Base-by-base conservation (phyloP, 2,329 filamentous ascomycete genomes). In the Cercospora nicotianae region DNA sequence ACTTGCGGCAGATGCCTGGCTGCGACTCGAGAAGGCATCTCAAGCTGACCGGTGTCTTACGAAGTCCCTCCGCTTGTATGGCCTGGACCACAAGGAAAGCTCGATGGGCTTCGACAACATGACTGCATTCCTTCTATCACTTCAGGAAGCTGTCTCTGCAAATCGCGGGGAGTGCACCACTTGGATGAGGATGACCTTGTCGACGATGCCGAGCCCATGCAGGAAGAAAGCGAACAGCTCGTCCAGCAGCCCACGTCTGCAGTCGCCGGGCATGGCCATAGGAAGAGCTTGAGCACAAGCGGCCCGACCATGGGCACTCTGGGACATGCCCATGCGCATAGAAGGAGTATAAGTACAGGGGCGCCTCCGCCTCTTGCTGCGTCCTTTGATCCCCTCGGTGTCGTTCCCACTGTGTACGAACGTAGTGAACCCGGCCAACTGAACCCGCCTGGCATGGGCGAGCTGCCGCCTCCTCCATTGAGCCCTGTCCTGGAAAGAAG, bases 1-100 rank as follows among this genome's bases (percentile, higher is more conserved):
- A 23, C 85, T 97, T 45, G 91, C 92, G 1, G 90, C 93, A 0
- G 91, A 97, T 74, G 86, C 89, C 1, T 99, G 95, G 95, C 83
- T 94, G 64, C 86, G 86, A 61, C 87, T 94, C 70, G 88, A 87
- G 36, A 94, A 94, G 76, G 88, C 89, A 63, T 87, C 91, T 13
- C 91, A 96, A 75, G 91, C 93, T 0, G 91, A 92, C 72, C 86
- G 87, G 67, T 92, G 91, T 71, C 85, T 98, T 1, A 88, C 91
- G 60, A 88, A 91, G 71, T 92, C 92, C 0, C 79, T 84, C 58
- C 78, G 80, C 10, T 77, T 88, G 1, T 89, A 89, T 72, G 63
- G 65, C 3, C 55, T 69, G 16, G 63, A 63, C 2, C 33, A 70
- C 12, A 62, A 63, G 36, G 57, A 65, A 45, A 18, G 77, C 81